Base-by-base conservation (phyloP, 108 stramenopile genomes). In the Cyclotella kingstonii region DNA sequence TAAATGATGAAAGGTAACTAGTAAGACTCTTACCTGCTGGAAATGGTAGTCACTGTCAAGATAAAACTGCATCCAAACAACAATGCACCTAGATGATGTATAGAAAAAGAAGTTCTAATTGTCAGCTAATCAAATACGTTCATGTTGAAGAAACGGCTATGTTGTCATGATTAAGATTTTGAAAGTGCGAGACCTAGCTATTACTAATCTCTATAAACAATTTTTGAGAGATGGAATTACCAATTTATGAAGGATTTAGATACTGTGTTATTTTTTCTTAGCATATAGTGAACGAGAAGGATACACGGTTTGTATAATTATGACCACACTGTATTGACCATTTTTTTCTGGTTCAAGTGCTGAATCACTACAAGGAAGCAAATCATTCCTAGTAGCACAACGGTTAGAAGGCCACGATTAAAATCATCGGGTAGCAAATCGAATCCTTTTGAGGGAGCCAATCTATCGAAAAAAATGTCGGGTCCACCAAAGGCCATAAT, bases 381-480 rank as follows among this genome's bases (percentile, higher is more conserved):
- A 30, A 82, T 54, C 40, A 94, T 52, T 22, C 75, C 89, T 14
- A 80, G 68, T 15, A 84, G 68, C 28, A 86, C 84, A 5, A 82
- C 60, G 1, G 74, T 70, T 15, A 94, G 63, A 46, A 90, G 42
- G 38, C 77, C 60, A 31, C 82, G 66, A 77, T 83, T 90, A 59
- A 90, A 94, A 60, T 81, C 85, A 53, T 89, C 89, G 1, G 92
- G 92, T 28, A 94, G 71, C 56, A 90, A 68, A 68, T 94, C 92
- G 60, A 94, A 94, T 52, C 92, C 89, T 63, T 81, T 84, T 14
- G 87, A 83, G 0, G 92, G 92, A 11, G 92, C 79, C 4, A 90
- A 78, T 42, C 92, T 79, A 10, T 84, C 60, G 60, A 89, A 94
- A 79, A 94, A 94, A 18, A 94, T 54, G 59, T 94, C 92, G 0